Base-by-base conservation (phyloP, 2,329 filamentous ascomycete genomes). In the Dactylonectria macrodidyma region DNA sequence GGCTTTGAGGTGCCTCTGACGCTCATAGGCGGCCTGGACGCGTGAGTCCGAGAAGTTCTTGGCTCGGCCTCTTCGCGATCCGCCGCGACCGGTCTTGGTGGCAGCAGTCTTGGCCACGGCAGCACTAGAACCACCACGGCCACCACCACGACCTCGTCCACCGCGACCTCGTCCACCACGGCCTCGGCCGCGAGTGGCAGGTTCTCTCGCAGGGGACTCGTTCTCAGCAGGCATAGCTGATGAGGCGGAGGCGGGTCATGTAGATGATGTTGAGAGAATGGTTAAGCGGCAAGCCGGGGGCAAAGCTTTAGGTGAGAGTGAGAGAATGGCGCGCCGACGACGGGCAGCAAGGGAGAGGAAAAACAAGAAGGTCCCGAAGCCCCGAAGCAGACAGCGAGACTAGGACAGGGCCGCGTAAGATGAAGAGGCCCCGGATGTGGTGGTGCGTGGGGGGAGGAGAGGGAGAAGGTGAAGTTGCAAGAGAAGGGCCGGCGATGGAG, bases 1-100 rank as follows among this genome's bases (percentile, higher is more conserved):
- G 63, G 89, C 88, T 78, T 91, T 91, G 73, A 93, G 84, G 73
- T 92, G 87, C 71, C 91, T 86, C 77, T 91, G 89, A 62, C 92
- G 89, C 77, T 90, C 88, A 71, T 89, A 87, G 64, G 86, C 85
- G 58, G 87, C 88, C 77, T 90, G 88, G 60, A 87, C 84, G 69
- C 84, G 85, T 69, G 84, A 81, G 70, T 87, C 85, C 67, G 84
- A 81, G 74, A 89, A 89, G 73, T 84, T 84, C 80, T 90, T 90
- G 78, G 86, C 85, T 64, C 87, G 85, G 67, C 86, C 85, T 69
- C 86, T 84, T 66, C 85, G 79, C 69, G 78, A 78, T 70, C 79
- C 80, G 52, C 80, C 79, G 63, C 81, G 77, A 58, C 80, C 79
- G 48, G 80, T 76, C 68, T 84, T 85, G 61, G 77, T 70, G 55